Percentiles rank a stretch among this genome's conserved stretches.
Conservation (phyloP, 164 flowering plant species). For the Vitis vinifera region DNA sequence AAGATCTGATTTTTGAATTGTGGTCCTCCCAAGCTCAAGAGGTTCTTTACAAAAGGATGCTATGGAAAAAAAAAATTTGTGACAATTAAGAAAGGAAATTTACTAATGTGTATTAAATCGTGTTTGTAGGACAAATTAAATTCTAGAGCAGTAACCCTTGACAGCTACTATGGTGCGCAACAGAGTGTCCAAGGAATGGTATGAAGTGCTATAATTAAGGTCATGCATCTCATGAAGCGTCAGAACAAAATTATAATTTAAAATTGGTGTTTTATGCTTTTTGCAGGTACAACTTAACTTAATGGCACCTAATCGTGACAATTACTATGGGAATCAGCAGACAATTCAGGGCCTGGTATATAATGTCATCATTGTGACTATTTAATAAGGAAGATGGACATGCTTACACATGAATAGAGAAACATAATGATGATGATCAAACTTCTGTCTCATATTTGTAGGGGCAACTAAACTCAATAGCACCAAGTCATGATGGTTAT, state of each 20-base stretch:
- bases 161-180: conserved; percentile 48
- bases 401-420: not conserved
- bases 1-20: not conserved
- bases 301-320: conserved; percentile 56
- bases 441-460: conserved; percentile 11
- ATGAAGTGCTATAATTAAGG: conserved; percentile 5
- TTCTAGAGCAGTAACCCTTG: conserved; percentile 44
- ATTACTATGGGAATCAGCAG: conserved; percentile 51
- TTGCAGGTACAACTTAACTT: conserved; percentile 49
- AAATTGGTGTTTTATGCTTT: not conserved
- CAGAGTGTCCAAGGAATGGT: conserved; percentile 56
- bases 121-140: conserved; percentile 43
- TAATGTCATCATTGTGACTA: not conserved
- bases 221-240: not conserved
- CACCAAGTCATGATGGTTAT: conserved; percentile 50
- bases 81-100: not conserved
- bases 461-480: conserved; percentile 54
- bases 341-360: conserved; percentile 58
- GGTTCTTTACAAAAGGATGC: not conserved
- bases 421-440: not conserved
- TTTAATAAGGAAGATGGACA: not conserved
- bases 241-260: not conserved
- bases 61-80: not conserved
- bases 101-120: not conserved
- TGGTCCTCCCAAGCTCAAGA: not conserved